Percentiles rank a stretch among this genome's conserved stretches.
These are phyloP conservation scores for Eucalyptus sp. DNA, from an alignment of 345 rosid genomes.

Conservation along the genomic window DNA sequence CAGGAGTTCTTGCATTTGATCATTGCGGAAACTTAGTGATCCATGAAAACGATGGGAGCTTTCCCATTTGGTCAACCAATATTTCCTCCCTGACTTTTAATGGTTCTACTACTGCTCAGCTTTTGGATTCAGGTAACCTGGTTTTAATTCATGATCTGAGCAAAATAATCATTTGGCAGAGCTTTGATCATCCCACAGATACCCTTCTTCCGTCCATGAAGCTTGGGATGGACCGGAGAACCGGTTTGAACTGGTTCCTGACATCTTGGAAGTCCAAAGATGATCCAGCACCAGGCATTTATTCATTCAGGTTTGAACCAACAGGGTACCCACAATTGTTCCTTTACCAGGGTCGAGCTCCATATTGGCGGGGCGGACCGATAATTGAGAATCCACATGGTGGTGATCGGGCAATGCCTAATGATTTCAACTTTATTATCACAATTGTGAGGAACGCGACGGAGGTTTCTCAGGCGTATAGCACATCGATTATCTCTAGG, in stretches of 20 bases:
- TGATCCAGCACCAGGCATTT: slow-evolving; percentile 42
- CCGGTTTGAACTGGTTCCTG: slow-evolving; percentile 15
- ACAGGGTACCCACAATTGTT: slow-evolving; percentile 36
- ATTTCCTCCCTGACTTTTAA: not conserved
- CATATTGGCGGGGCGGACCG: slow-evolving; percentile 41
- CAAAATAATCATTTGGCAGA: slow-evolving; percentile 38
- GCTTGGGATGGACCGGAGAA: slow-evolving; percentile 31
- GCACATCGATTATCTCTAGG: slow-evolving; percentile 18
- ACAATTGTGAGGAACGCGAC: slow-evolving; percentile 4
- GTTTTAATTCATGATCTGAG: slow-evolving; percentile 19
- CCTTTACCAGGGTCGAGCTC: slow-evolving; percentile 17
- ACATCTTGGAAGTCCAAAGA: slow-evolving; percentile 38
- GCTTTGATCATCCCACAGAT: slow-evolving; percentile 60
- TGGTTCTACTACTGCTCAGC: slow-evolving; percentile 15
- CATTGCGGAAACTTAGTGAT: slow-evolving; percentile 30
- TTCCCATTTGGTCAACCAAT: slow-evolving; percentile 41
- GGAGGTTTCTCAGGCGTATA: slow-evolving; percentile 21
- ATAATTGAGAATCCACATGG: slow-evolving; percentile 54
- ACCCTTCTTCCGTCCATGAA: slow-evolving; percentile 55
- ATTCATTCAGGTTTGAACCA: slow-evolving; percentile 20
- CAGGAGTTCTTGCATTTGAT: slow-evolving; percentile 26
- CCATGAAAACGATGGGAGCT: slow-evolving; percentile 6
- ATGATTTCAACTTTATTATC: slow-evolving; percentile 10
- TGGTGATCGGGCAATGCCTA: fast-evolving
- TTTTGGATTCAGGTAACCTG: slow-evolving; percentile 59